Conservation (phyloP, 306 rosid genomes). For the Cyamopsis tetragonoloba region DNA sequence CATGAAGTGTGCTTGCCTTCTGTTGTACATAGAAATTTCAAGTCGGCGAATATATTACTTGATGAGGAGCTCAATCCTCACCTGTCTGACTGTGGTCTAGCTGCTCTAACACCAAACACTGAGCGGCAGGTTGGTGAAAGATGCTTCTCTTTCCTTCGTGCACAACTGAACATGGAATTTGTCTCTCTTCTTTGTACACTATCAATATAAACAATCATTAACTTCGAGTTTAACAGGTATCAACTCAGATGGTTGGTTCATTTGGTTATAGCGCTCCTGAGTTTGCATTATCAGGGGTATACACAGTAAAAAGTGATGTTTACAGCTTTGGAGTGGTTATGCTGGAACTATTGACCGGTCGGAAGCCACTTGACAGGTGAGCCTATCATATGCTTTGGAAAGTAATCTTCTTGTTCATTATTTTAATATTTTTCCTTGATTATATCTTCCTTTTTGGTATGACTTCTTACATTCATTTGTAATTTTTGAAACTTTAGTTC, state of each 20-base stretch:
- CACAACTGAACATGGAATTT: background rate
- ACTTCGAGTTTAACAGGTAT: constrained; percentile 55
- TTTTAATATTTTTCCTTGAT: background rate
- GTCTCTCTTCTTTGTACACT: background rate
- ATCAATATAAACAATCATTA: constrained; percentile 1
- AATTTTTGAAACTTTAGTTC: constrained; percentile 49
- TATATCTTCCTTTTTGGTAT: background rate
- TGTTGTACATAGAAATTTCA: constrained; percentile 94
- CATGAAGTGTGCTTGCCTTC: constrained; percentile 98
- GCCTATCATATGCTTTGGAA: background rate
- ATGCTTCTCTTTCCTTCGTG: constrained; percentile 6
- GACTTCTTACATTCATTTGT: constrained; percentile 11
- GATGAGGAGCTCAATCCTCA: constrained; percentile 95
- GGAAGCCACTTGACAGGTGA: constrained; percentile 95
- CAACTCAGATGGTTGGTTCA: constrained; percentile 94
- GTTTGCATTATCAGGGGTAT: constrained; percentile 85
- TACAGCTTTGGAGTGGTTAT: constrained; percentile 99
- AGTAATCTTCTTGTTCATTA: background rate
- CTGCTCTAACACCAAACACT: constrained; percentile 83
- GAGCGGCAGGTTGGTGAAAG: constrained; percentile 61
- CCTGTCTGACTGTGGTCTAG: constrained; percentile 84
- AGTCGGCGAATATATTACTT: constrained; percentile 91
- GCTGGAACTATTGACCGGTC: constrained; percentile 92
- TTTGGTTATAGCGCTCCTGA: constrained; percentile 99
- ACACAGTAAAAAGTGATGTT: constrained; percentile 96